phyloP scores from a whole-genome alignment of 106 monocot species.

The Platanthera guangdongensis region DNA sequence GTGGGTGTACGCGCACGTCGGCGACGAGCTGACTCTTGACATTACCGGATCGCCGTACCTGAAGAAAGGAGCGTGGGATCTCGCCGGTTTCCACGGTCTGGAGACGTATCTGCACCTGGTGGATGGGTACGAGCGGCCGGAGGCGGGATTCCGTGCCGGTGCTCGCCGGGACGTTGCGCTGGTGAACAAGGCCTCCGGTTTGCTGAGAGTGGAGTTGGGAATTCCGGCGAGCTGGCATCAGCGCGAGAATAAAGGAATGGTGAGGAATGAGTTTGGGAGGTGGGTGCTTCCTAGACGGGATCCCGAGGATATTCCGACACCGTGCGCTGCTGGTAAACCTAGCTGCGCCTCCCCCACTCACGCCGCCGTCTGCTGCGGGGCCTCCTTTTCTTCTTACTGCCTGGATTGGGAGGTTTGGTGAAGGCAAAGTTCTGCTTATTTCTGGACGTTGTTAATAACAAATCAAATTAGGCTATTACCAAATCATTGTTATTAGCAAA shows the following conservation, averaged over 20 bases:
- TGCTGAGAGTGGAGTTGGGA: constrained; percentile 39
- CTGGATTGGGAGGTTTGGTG: too few species aligned
- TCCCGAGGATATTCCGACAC: constrained; percentile 43
- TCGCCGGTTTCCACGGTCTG: constrained; percentile 50
- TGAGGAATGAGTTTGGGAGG: constrained; percentile 30
- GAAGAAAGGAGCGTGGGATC: constrained; percentile 18
- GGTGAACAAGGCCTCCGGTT: constrained; percentile 55
- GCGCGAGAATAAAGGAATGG: constrained; percentile 37
- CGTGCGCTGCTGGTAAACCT: not conserved
- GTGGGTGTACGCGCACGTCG: constrained; percentile 51
- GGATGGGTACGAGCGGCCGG: constrained; percentile 30
- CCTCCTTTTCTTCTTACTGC: too few species aligned
- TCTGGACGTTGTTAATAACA: too few species aligned
- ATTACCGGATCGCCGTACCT: constrained; percentile 39
- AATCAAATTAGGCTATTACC: too few species aligned
- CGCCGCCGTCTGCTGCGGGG: too few species aligned
- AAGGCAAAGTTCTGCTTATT: too few species aligned
- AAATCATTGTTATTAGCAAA: too few species aligned
- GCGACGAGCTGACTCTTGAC: constrained; percentile 37
- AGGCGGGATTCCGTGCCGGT: constrained; percentile 19
- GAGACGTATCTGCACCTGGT: constrained; percentile 71
- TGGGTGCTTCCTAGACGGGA: constrained; percentile 34
- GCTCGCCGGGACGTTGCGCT: constrained; percentile 54
- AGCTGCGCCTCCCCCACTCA: not conserved
- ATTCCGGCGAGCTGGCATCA: constrained; percentile 52